Evolutionary conservation across 2,329 filamentous ascomycete species (phyloP), one percentile per base, ranked within the genome.

Genomic region (Herpotrichia juniperi): DNA sequence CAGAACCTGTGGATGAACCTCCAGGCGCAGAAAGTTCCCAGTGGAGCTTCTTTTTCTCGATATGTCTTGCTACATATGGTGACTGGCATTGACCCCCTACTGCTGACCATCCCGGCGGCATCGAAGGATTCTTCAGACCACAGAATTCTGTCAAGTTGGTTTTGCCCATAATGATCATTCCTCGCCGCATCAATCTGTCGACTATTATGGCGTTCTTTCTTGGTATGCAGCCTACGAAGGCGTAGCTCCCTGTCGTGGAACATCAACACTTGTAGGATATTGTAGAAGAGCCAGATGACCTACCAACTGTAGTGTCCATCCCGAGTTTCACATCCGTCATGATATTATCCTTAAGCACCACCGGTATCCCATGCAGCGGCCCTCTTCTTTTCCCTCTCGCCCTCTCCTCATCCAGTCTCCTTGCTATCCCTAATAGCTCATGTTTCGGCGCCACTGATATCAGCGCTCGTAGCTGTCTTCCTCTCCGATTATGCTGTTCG

Each of bases 161-260:
- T 56, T 78, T 79, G 0, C 72, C 76, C 9, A 78, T 56, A 11
- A 79, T 66, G 28, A 78, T 74, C 39, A 76, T 62, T n/a, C 76
- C 76, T 30, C 68, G 62, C 10, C 69, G 65, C 25, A 71, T 56
- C 4, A 78, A 52, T 26, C 72, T 59, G 34, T 76, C 67, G 24
- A 77, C 65, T 22, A 78, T 61, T 9, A 66, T 69, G 1, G 74
- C 71, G 43, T 71, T 76, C 34, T 66, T 66, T 47, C 65, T 71
- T 5, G 75, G 68, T 53, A 56, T 65, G 34, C 73, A 69, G 22
- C 69, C 71, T 1, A 69, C 68, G 44, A 78, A 74, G 17, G 70
- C 74, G 52, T 70, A 68, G 12, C 70, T 71, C 24, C 68, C 68
- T 71, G 34, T 21, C 32, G n/a, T 6, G 9, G n/a, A 11, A 32